Base-by-base conservation (phyloP, 495 filamentous ascomycete genomes). In the Cryomyces minteri region DNA sequence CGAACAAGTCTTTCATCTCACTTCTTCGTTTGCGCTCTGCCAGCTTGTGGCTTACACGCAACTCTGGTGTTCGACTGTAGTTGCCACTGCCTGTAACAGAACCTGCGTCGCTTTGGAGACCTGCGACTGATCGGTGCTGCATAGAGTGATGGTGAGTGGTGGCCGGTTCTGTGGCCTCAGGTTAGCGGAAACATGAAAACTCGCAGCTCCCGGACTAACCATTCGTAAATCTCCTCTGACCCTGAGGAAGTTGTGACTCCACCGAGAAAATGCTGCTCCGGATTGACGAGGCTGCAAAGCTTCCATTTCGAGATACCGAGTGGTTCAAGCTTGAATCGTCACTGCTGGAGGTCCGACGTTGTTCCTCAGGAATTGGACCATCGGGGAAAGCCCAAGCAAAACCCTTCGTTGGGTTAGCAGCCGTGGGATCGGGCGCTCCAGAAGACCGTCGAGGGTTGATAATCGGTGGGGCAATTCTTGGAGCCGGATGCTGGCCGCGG, bases 1-100 rank as follows among this genome's bases (percentile, higher is more conserved):
- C 90, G 58, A 96, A 96, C 5, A 95, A 70, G 56, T 88, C 80
- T 62, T 99, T 99, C 90, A 99, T 96, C 59, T 99, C 90, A 41
- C 85, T 94, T 32, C 90, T 75, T 11, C 90, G 80, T 63, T 96
- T 99, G 33, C 90, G 73, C 64, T 99, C 90, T 5, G 90, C 90
- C 40, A 96, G 69, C 57, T 99, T 99, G 53, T 99, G 90, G 41
- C 84, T 94, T 32, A 94, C 79, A 34, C 90, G 72, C n/a, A 96
- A 68, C 59, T 95, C 90, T 6, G 90, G 90, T 2, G 90, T 99
- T 39, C 90, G 69, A 55, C 87, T 94, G 59, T 96, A 99, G 44
- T 62, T 66, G 4, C 63, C 63, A 44, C 51, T 45, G 29, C 52
- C 52, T 12, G 57, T 25, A 25, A 25, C 18, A 14, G 34, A 9